Evolutionary conservation across 495 filamentous ascomycete species (phyloP), one percentile per base, ranked within the genome.

Genomic region (Daldinia vernicosa): DNA sequence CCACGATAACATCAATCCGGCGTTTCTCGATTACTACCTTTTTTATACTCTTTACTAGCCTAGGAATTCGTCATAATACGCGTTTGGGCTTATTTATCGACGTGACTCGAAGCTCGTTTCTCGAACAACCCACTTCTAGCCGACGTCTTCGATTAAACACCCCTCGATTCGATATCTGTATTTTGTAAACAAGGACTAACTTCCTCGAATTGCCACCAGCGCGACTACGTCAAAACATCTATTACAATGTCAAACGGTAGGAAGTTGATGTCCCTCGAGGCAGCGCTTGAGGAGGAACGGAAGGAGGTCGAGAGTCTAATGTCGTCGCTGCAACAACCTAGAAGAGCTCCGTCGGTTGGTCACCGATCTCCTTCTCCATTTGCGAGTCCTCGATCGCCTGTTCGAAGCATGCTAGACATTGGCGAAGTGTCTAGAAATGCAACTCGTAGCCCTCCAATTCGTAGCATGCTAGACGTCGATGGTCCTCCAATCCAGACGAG

Each of bases 201-300:
- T 12, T 7, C 24, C 37, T 54, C 40, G 47, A 47, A 35, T 14
- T 51, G 24, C 22, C 33, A 32, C 32, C 24, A 37, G 17, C 32
- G 28, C 28, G n/a, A 45, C 52, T 35, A 19, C 24, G 11, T 30
- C 1, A 35, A 35, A 35, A 35, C 15, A 37, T 50, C 19, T 22
- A 30, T 15, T 60, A 69, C 22, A 4, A 77, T 77, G 75, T 15
- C 53, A 1, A 14, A 14, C 8, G 55, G 56, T 24, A 77, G 64
- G 63, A 75, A 75, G 28, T 75, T 76, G 11, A 85, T 85, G 90
- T 92, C 91, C 68, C 85, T 92, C 63, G 90, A 92, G 81, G 83
- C 88, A 24, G 87, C 89, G 58, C 82, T 92, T 51, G 90, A 93
- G 74, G 88, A 93, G 79, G 91, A 93, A 81, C 84, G 89, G 51